Conservation (phyloP, 2,329 filamentous ascomycete genomes). For the Pseudomassariella vexata region DNA sequence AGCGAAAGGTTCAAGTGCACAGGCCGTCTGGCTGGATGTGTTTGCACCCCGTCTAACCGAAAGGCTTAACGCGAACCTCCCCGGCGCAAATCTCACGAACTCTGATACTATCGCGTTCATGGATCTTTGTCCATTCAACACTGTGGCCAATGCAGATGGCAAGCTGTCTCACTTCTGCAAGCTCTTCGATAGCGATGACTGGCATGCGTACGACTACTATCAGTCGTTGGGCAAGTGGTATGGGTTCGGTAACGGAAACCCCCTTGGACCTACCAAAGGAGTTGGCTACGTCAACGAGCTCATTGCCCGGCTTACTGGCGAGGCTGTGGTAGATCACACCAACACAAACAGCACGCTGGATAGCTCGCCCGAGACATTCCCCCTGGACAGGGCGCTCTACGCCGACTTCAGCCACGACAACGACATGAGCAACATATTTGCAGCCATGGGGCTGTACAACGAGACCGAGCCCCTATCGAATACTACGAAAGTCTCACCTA, state of each 20-base stretch:
- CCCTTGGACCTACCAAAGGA: constrained; percentile 76
- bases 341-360: constrained; percentile 76
- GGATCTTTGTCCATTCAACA: constrained; percentile 84
- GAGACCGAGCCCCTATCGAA: constrained; percentile 48
- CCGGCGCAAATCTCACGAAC: constrained; percentile 58
- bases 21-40: constrained; percentile 51
- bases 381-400: constrained; percentile 63
- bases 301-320: constrained; percentile 68
- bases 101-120: constrained; percentile 67
- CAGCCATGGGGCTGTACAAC: constrained; percentile 75
- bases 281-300: constrained; percentile 87
- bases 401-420: constrained; percentile 94
- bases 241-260: constrained; percentile 69
- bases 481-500: constrained; percentile 40
- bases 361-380: constrained; percentile 61
- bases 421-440: constrained; percentile 71
- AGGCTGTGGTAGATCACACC: constrained; percentile 66
- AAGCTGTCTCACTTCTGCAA: constrained; percentile 66
- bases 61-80: constrained; percentile 64
- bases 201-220: constrained; percentile 75
- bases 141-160: constrained; percentile 56
- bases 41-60: constrained; percentile 65
- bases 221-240: constrained; percentile 81
- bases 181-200: constrained; percentile 69
- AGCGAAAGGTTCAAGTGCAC: constrained; percentile 45